Percentiles rank a stretch among this genome's conserved stretches.
phyloP scores from a whole-genome alignment of 495 filamentous ascomycete species.

The Penicillium canescens region DNA sequence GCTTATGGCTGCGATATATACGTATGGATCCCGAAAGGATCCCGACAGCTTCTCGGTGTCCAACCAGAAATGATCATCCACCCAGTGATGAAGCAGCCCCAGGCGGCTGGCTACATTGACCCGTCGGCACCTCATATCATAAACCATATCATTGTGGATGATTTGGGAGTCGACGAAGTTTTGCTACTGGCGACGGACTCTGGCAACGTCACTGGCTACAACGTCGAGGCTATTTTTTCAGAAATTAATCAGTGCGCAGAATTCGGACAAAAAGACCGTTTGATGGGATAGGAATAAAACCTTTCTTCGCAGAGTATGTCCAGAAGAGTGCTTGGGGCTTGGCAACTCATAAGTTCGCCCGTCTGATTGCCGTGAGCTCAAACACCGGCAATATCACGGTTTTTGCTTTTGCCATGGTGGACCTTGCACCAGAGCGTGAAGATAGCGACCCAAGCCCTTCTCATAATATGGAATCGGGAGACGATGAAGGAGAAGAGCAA shows the following conservation, averaged over 20 bases:
- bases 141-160: conserved; percentile 76
- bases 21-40: conserved; percentile 69
- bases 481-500: conserved; percentile 29
- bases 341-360: conserved; percentile 74
- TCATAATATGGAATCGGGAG: conserved; percentile 18
- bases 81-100: conserved; percentile 53
- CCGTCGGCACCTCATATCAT: conserved; percentile 62
- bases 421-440: conserved; percentile 21
- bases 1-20: conserved; percentile 73
- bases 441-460: conserved; percentile 10
- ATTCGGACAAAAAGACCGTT: conserved; percentile 24
- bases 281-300: conserved; percentile 34
- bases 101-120: conserved; percentile 58
- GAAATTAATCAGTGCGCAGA: conserved; percentile 37
- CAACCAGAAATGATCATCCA: conserved; percentile 65
- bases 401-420: conserved; percentile 69
- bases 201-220: conserved; percentile 84
- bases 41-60: conserved; percentile 60
- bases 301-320: conserved; percentile 77
- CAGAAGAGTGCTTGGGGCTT: conserved; percentile 84
- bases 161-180: conserved; percentile 79
- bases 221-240: conserved; percentile 57
- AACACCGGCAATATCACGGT: conserved; percentile 70
- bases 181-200: conserved; percentile 78
- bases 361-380: conserved; percentile 78